A percentile compares a stretch with the other conserved stretches of the same genome.
Conservation (phyloP, 495 filamentous ascomycete species). For the Melanomma pulvis-pyrius region DNA sequence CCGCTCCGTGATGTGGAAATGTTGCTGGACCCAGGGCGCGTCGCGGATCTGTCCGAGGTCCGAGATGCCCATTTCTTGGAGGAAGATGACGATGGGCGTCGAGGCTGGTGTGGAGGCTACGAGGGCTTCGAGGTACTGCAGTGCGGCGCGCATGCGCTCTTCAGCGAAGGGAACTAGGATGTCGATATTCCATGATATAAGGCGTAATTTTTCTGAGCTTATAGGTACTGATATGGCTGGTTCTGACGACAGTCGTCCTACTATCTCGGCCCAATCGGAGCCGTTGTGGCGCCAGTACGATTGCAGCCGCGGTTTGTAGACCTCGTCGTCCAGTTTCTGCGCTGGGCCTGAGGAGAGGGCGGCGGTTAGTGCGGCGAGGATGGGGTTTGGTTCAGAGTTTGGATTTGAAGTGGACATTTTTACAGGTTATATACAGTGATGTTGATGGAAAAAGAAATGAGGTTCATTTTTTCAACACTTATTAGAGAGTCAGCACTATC, state of each 20-base stretch:
- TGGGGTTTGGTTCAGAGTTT: background rate
- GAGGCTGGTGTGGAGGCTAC: slow-evolving; percentile 14
- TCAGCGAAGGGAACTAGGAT: slow-evolving; percentile 46
- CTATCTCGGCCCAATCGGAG: slow-evolving; percentile 14
- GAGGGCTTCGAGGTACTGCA: slow-evolving; percentile 47
- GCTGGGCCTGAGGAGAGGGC: background rate
- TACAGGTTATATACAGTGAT: too few relatives aligned
- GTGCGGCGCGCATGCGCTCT: slow-evolving; percentile 50
- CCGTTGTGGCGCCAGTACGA: slow-evolving; percentile 25
- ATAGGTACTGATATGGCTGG: background rate
- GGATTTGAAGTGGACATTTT: background rate
- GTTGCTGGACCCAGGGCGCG: slow-evolving; percentile 49
- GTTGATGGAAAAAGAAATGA: too few relatives aligned
- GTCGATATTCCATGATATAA: slow-evolving; percentile 58
- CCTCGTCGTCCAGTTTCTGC: background rate
- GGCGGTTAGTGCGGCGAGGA: background rate
- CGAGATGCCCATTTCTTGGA: slow-evolving; percentile 54
- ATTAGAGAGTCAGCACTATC: too few relatives aligned
- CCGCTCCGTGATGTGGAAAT: slow-evolving; percentile 55
- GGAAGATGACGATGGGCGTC: slow-evolving; percentile 49
- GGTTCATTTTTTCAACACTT: too few relatives aligned
- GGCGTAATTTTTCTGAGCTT: slow-evolving; percentile 5
- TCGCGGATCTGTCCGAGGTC: slow-evolving; percentile 50
- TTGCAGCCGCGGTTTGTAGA: slow-evolving; percentile 33
- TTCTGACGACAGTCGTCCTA: background rate